These are phyloP conservation scores for Cyberlindnera saturnus DNA, from an alignment of 805 yeast species.

Conservation along the genomic window DNA sequence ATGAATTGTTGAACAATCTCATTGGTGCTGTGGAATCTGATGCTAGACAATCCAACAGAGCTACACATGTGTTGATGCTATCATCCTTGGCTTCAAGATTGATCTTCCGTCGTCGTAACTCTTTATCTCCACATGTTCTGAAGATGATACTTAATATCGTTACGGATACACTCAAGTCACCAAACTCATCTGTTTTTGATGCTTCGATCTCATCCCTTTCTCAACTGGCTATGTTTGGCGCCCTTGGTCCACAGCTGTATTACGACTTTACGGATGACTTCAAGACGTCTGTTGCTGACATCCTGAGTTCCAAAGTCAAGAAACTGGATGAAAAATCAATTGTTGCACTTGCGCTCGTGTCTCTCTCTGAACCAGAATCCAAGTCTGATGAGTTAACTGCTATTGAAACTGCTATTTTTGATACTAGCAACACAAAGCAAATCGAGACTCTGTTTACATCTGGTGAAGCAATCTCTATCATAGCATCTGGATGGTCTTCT, in stretches of 20 bases:
- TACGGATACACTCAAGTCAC: conserved; percentile 4
- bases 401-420: conserved; percentile 39
- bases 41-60: background rate
- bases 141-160: conserved; percentile 1
- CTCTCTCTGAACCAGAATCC: conserved; percentile 30
- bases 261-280: conserved; percentile 15
- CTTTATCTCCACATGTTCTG: background rate
- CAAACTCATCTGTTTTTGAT: conserved; percentile 7
- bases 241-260: conserved; percentile 19
- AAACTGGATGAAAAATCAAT: conserved; percentile 56
- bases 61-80: conserved; percentile 22
- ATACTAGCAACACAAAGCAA: conserved; percentile 60
- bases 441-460: conserved; percentile 69
- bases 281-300: conserved; percentile 22
- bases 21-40: conserved; percentile 4
- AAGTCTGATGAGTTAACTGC: conserved; percentile 25
- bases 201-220: conserved; percentile 23
- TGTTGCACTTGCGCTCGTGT: conserved; percentile 48
- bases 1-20: conserved; percentile 3
- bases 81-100: conserved; percentile 45
- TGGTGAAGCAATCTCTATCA: conserved; percentile 76
- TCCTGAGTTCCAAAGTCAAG: conserved; percentile 36
- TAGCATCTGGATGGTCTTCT: conserved; percentile 75
- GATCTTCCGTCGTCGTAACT: conserved; percentile 11
- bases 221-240: conserved; percentile 35